These are phyloP conservation scores for Petrea volubilis DNA, from an alignment of 257 asterid genomes.

Conservation along the genomic window DNA sequence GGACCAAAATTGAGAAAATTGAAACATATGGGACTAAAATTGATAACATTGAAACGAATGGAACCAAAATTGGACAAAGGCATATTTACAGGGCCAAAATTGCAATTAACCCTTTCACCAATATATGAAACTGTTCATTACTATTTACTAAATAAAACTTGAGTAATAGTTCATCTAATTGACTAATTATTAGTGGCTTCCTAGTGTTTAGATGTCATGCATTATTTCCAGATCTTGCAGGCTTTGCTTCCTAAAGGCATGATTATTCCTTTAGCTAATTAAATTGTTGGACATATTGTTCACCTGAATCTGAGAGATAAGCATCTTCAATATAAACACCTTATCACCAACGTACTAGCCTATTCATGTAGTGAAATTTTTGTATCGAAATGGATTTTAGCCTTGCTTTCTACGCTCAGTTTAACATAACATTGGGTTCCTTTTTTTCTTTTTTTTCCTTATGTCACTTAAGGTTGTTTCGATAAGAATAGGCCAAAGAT, in stretches of 20 bases:
- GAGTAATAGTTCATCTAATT: too few species aligned
- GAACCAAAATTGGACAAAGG: too few species aligned
- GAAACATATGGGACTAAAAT: too few species aligned
- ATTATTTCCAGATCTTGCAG: conserved; percentile 67
- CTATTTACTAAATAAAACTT: not conserved
- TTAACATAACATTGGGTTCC: conserved; percentile 7
- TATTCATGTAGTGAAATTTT: conserved; percentile 1
- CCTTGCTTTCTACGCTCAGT: conserved; percentile 8
- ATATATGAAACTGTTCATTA: not conserved
- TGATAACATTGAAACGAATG: too few species aligned
- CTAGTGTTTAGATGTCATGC: not conserved
- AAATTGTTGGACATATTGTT: conserved; percentile 88
- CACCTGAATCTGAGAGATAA: conserved; percentile 84
- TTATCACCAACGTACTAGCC: conserved; percentile 71
- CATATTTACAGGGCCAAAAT: too few species aligned
- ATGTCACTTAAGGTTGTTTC: conserved; percentile 62
- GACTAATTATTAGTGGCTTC: not conserved
- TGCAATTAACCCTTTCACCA: too few species aligned
- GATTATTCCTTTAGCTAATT: conserved; percentile 79
- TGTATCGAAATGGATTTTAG: conserved; percentile 1
- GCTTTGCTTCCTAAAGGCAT: conserved; percentile 76
- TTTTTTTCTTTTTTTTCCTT: conserved; percentile 8
- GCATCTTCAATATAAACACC: conserved; percentile 66
- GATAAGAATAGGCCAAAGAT: conserved; percentile 91
- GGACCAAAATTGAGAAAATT: too few species aligned